Base-by-base conservation (phyloP, 345 rosid genomes). In the Citrus trifoliata region DNA sequence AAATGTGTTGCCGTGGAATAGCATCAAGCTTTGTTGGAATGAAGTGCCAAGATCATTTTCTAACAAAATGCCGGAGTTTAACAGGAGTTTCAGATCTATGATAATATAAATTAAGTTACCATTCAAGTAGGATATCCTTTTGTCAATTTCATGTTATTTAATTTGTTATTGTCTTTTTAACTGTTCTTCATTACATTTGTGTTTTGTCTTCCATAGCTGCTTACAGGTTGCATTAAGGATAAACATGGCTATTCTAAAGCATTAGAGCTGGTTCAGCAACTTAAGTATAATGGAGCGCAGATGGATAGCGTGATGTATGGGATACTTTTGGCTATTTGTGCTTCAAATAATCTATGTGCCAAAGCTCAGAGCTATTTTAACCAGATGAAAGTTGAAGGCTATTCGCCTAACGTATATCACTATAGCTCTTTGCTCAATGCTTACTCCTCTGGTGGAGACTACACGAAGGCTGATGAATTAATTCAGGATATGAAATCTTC, bases 381-480 rank as follows among this genome's bases (percentile, higher is more conserved):
- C 85, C 90, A 88, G 85, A 93, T 95, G 99, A 91, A 82, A 85
- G 87, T 59, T 82, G 95, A 90, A 78, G 98, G 99, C 35, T 90
- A 86, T 80, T 76, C 70, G 0, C 95, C 91, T 62, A 95, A 95
- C 83, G 35, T 87, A 55, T 95, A 87, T 85, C 98, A 95, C 79
- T 93, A 91, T 83, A 90, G 98, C 82, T 88, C 96, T 78, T 90
- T 95, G 71, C 90, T 95, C 73, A 93, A 95, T 88, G 92, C 99
- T 76, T 93, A 91, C 78, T 85, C 99, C 65, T 85, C 83, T 55
- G 83, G 73, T 74, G 98, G 99, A 71, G 77, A 91, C 81, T 92
- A 90, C 80, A 83, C 85, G 87, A 92, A 89, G 89, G 97, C 98
- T 62, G 96, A 93, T 70, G 88, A 87, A 82, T 85, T 95, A 87